Conservation (phyloP, 257 asterid species). For the Oldenlandia corymbosa region DNA sequence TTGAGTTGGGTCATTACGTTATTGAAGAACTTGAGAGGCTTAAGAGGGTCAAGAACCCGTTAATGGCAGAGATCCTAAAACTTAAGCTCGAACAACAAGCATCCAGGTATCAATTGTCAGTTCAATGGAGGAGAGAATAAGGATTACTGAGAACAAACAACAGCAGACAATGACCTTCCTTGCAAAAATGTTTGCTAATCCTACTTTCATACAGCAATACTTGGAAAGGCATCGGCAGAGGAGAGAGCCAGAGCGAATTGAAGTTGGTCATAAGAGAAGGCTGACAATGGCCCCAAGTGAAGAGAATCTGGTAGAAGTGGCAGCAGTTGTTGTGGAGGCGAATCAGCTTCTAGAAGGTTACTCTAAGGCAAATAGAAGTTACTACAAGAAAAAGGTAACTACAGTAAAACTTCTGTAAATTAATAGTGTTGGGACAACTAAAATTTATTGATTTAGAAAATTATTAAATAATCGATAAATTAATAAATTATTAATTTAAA, state of each 20-base stretch:
- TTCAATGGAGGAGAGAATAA: slow-evolving; percentile 56
- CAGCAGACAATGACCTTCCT: slow-evolving; percentile 60
- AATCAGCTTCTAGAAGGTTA: slow-evolving; percentile 16
- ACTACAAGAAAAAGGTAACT: too few species aligned
- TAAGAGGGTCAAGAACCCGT: slow-evolving; percentile 40
- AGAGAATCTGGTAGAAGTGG: slow-evolving; percentile 35
- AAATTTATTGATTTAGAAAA: too few species aligned
- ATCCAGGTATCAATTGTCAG: slow-evolving; percentile 42
- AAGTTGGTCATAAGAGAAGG: slow-evolving; percentile 74
- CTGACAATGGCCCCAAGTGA: slow-evolving; percentile 51
- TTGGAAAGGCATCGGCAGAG: slow-evolving; percentile 22
- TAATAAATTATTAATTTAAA: too few species aligned
- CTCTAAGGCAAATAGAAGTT: too few species aligned
- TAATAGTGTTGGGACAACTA: too few species aligned
- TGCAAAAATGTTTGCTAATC: slow-evolving; percentile 58
- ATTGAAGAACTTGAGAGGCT: slow-evolving; percentile 69
- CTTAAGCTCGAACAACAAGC: slow-evolving; percentile 65
- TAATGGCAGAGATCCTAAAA: slow-evolving; percentile 59
- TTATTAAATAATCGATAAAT: too few species aligned
- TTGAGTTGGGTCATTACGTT: slow-evolving; percentile 59
- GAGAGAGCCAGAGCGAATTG: slow-evolving; percentile 31
- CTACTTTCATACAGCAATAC: slow-evolving; percentile 47
- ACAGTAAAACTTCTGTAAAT: too few species aligned
- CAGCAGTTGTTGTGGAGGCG: slow-evolving; percentile 17
- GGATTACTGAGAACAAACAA: slow-evolving; percentile 53